Evolutionary conservation across 140 eudicot genomes (phyloP), one percentile per base, ranked within the genome.

Genomic region (Ambrosia hybrid): DNA sequence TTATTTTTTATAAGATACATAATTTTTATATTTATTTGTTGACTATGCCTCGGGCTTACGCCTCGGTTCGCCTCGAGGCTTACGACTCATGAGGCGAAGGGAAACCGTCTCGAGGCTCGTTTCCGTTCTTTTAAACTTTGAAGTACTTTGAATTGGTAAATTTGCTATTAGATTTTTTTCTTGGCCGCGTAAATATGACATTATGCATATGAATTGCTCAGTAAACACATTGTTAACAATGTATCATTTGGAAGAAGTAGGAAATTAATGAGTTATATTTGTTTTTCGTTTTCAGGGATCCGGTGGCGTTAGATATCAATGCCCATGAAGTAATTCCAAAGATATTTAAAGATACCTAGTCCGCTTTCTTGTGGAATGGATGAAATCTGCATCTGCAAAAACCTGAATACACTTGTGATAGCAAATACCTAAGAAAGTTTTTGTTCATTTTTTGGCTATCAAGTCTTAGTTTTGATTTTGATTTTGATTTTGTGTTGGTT

Each of bases 281-380:
- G 38, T 0, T 51, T 15, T 15, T 73, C 34, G 7, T 83, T 16
- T 53, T 59, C 91, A 92, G 97, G 93, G 98, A 93, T 79, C 98
- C 98, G 4, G 95, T 90, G 61, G 77, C 81, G 41, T 79, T 93
- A 71, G 98, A 93, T 85, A 78, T 87, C 55, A 81, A 82, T 66
- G 89, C 70, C 58, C 96, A 93, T 79, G 97, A 93, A 86, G 73
- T 93, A 51, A 73, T 93, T 65, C 98, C 98, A 8, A 96, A 84
- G 65, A 52, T 93, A 67, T 93, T 78, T 77, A 93, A 89, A 80
- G 81, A 92, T 39, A 76, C 74, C 26, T 85, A 79, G 62, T 69
- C 71, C 41, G 10, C 60, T 33, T 17, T 59, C 57, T 36, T 16
- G 73, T 57, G 68, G 51, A 66, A 55, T 75, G 81, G 68, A 71